Evolutionary conservation across 805 yeast species (phyloP).

Genomic region (Metschnikowia lachancei): DNA sequence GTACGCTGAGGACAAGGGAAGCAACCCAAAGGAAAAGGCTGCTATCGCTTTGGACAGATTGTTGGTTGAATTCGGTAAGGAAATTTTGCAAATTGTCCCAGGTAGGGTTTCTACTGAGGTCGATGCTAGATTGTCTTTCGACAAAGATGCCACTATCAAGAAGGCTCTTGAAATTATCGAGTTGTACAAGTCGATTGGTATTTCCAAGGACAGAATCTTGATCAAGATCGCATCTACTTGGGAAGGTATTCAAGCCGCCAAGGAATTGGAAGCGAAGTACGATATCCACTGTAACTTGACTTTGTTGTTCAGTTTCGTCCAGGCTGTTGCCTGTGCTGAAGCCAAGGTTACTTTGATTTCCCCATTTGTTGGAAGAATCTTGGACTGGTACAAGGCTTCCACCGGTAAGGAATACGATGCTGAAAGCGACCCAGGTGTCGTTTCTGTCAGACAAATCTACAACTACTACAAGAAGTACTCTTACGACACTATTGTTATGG

Average conservation of each 20-base stretch:
- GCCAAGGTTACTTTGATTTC: conserved; percentile 94
- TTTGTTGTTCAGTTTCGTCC: conserved; percentile 87
- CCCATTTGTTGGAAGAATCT: conserved; percentile 98
- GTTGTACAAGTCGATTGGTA: conserved; percentile 81
- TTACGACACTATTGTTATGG: conserved; percentile 98
- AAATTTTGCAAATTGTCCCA: conserved; percentile 90
- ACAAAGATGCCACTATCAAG: conserved; percentile 88
- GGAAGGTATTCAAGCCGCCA: conserved; percentile 99
- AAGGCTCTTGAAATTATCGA: conserved; percentile 91
- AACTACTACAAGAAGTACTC: conserved; percentile 97
- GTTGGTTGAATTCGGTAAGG: conserved; percentile 93
- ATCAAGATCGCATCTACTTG: conserved; percentile 97
- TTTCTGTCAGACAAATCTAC: conserved; percentile 82
- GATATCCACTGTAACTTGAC: conserved; percentile 95
- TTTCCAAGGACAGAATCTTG: conserved; percentile 82
- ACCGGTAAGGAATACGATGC: conserved; percentile 81
- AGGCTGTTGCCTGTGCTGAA: conserved; percentile 99
- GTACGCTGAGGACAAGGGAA: conserved; percentile 69
- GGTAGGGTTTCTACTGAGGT: conserved; percentile 99
- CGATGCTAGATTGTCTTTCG: conserved; percentile 96
- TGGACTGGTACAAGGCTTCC: conserved; percentile 95
- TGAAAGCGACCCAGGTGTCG: conserved; percentile 93
- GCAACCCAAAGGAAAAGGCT: conserved; percentile 64
- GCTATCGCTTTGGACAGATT: conserved; percentile 83
- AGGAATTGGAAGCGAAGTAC: conserved; percentile 86